Evolutionary conservation across 78 protist genomes (phyloP), one percentile per base, ranked within the genome.

Genomic region (Polysphondylium violaceum): DNA sequence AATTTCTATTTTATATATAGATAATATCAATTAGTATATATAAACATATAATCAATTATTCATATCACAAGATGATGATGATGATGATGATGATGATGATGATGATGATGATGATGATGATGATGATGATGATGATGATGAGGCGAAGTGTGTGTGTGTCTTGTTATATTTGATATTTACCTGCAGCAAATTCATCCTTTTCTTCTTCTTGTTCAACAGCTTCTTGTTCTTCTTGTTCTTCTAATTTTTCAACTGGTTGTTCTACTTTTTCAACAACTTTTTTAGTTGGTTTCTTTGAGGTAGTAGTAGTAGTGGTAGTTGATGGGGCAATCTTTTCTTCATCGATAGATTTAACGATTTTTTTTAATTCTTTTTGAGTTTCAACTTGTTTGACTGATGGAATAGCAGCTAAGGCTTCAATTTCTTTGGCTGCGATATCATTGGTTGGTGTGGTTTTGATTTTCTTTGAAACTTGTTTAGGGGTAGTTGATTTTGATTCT

Each of bases 331-430:
- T 36, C 38, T 29, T 33, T 41, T n/a, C 23, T 68, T 68, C 76
- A 14, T 43, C 58, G 38, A 68, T 27, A 43, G 27, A 33, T 68
- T 29, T 53, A n/a, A 72, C 78, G 19, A n/a, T 5, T 72, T 50
- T 56, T 17, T 31, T 72, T 14, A 38, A 38, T 64, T 64, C 50
- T 8, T 64, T 64, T 43, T 50, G 40, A 5, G n/a, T 16, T 72
- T 51, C 58, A 40, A 51, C 51, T 72, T 72, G 47, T 50, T 19
- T 31, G 3, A 19, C 27, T 50, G 78, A 36, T 72, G 63, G 61
- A 29, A 19, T 17, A n/a, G 77, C n/a, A 29, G 61, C 77, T 71
- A 71, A 71, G 21, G 51, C 33, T 68, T 68, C 19, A 41, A 68
- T 40, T 43, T 68, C 75, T n/a, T n/a, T 68, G 21, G 23, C 11